A percentile compares a stretch with the other conserved stretches of the same genome.
Evolutionary conservation across 2,329 filamentous ascomycete species (phyloP).

Genomic region (Colletotrichum liriopes): DNA sequence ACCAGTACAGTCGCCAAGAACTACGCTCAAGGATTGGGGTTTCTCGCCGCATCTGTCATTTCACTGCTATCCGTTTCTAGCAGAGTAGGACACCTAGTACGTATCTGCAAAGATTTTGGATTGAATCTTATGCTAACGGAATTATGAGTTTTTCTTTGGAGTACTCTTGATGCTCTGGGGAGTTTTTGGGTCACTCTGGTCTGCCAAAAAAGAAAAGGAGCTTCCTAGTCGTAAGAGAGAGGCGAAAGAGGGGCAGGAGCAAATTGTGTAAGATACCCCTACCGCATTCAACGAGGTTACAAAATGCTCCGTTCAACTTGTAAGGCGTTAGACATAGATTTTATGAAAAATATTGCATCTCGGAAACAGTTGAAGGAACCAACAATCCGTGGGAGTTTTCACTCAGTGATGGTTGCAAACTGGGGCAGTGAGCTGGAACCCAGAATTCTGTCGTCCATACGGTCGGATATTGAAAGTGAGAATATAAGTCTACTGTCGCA

Average conservation of each 20-base stretch:
- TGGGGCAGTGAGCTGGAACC: too few species aligned
- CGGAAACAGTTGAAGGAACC: too few species aligned
- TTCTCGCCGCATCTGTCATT: neutral
- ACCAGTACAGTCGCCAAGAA: neutral
- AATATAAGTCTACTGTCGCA: too few species aligned
- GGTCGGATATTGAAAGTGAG: too few species aligned
- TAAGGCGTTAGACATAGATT: too few species aligned
- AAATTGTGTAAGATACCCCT: neutral
- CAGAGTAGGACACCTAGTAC: neutral
- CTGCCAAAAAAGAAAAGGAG: neutral
- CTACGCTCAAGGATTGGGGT: conserved; percentile 12
- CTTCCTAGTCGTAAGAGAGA: neutral
- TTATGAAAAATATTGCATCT: too few species aligned
- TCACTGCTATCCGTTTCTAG: neutral
- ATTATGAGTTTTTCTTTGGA: neutral
- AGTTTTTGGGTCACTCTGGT: neutral
- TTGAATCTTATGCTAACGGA: neutral
- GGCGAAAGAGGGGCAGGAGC: neutral
- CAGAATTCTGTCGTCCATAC: too few species aligned
- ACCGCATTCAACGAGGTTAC: too few species aligned
- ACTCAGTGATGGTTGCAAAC: too few species aligned
- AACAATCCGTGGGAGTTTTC: too few species aligned
- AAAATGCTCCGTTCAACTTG: too few species aligned
- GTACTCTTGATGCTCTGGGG: neutral
- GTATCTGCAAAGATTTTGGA: neutral